Evolutionary conservation across 2,329 filamentous ascomycete species (phyloP), one percentile per base, ranked within the genome.

Genomic region (Penicillium brasilianum): DNA sequence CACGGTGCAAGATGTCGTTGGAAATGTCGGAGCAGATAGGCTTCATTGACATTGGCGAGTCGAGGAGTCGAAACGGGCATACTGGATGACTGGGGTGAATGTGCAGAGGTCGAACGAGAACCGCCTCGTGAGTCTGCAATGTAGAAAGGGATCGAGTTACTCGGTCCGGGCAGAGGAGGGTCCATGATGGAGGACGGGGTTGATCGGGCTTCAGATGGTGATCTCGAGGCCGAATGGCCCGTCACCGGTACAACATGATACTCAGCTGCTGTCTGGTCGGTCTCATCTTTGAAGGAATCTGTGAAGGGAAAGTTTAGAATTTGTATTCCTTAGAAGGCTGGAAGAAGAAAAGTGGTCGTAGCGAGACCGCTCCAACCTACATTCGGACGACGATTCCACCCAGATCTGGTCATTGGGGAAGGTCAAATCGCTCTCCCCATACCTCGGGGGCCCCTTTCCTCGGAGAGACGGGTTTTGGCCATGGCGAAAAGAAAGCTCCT

Each of bases 201-300:
- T 4, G 69, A 67, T 30, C 57, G 70, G 60, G 63, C 61, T 55
- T 72, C 69, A n/a, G 70, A 71, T 11, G 66, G 58, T 49, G 67
- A 66, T 60, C 67, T 63, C 20, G 63, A 64, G n/a, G 55, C 58
- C 11, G 64, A 61, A 18, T 64, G 62, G 16, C 57, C 56, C 28
- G 49, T 66, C 14, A 67, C 57, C 3, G 70, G 59, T 25, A 76
- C 61, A 52, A 76, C 69, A 54, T 72, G 66, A 57, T 76, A 76
- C 58, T 75, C 74, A 14, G 73, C 67, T 28, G 74, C 74, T 13
- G 72, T 76, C 58, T 72, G 72, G 34, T 73, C 70, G 44, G 73
- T 76, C 57, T 76, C 74, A 63, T 76, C 74, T 62, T 75, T 73
- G 61, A 76, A 76, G 10, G 71, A 65, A 52, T 74, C 74, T 76